Base-by-base conservation (phyloP, 352 stramenopile species). In the Phytophthora brassicae region DNA sequence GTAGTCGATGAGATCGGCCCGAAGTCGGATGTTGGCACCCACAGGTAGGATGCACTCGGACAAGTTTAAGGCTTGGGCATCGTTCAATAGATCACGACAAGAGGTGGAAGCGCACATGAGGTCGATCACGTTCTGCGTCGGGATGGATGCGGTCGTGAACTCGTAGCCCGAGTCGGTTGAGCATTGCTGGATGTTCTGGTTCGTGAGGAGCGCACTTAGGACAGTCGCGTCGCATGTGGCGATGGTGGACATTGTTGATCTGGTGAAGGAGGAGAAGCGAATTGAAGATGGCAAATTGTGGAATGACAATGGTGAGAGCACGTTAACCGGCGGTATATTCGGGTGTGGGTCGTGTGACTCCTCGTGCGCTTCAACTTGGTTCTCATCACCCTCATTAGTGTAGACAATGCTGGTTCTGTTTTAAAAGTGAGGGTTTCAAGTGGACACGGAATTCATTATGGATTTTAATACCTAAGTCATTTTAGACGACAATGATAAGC, bases 21-120 rank as follows among this genome's bases (percentile, higher is more conserved):
- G 41, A 3, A 78, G 58, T 11, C 28, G 58, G 66, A 78, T 78
- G 43, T 69, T 46, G 53, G 66, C 52, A 4, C 70, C 70, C 29
- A 78, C 58, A 3, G 70, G 70, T 4, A 75, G 57, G 45, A 71
- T 73, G 58, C 70, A 78, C 48, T 78, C 70, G 3, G 57, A 35
- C 20, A 70, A 38, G 50, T 71, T 38, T 28, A 72, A 26, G 16
- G 61, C 45, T 14, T 64, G 19, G 3, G 58, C 66, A 33, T 72
- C 51, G 5, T 53, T 46, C 26, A 73, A 22, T 5, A 78, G 50
- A 24, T 35, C 20, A 29, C 59, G 42, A 42, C 70, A 78, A 20
- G 66, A 39, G 2, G 38, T 60, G 4, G 54, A 68, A 4, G 57
- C 58, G 46, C 66, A 78, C 70, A 78, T 75, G 33, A 54, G 51